Evolutionary conservation across 805 yeast species (phyloP).

Genomic region (Myxozyma mucilagina): DNA sequence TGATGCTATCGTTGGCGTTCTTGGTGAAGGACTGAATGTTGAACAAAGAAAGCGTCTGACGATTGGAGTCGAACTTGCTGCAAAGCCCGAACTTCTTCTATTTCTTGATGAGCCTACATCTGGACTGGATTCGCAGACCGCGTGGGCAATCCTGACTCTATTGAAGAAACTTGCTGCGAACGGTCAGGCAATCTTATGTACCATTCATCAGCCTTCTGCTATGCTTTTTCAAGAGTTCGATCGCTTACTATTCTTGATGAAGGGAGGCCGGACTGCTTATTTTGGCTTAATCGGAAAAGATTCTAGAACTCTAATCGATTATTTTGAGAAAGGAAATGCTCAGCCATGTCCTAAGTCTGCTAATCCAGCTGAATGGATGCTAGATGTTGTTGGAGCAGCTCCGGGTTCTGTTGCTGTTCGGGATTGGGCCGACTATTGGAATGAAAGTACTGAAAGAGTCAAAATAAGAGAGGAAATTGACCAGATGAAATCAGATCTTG

Average conservation of each 20-base stretch:
- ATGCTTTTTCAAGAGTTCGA: constrained; percentile 67
- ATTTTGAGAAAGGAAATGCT: constrained; percentile 71
- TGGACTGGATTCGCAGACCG: constrained; percentile 61
- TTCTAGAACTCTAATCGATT: constrained; percentile 56
- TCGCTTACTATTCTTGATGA: constrained; percentile 62
- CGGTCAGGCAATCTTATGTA: constrained; percentile 74
- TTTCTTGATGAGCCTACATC: constrained; percentile 72
- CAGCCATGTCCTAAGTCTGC: constrained; percentile 65
- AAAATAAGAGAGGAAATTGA: constrained; percentile 62
- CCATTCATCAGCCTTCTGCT: constrained; percentile 79
- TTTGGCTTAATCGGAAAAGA: constrained; percentile 77
- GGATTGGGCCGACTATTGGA: constrained; percentile 63
- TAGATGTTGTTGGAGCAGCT: constrained; percentile 52
- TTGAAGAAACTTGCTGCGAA: constrained; percentile 66
- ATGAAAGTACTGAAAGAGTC: constrained; percentile 60
- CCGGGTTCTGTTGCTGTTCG: constrained; percentile 40
- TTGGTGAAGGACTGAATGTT: constrained; percentile 71
- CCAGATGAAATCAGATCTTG: constrained; percentile 60
- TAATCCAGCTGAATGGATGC: constrained; percentile 91
- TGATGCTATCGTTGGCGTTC: constrained; percentile 78
- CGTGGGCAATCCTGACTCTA: constrained; percentile 71
- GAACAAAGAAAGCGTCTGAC: constrained; percentile 69
- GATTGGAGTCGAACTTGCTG: constrained; percentile 71
- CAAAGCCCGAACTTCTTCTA: constrained; percentile 62
- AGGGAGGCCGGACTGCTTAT: constrained; percentile 78